These are phyloP conservation scores for Noccaea caerulescens DNA, from an alignment of 345 rosid species.

Conservation along the genomic window DNA sequence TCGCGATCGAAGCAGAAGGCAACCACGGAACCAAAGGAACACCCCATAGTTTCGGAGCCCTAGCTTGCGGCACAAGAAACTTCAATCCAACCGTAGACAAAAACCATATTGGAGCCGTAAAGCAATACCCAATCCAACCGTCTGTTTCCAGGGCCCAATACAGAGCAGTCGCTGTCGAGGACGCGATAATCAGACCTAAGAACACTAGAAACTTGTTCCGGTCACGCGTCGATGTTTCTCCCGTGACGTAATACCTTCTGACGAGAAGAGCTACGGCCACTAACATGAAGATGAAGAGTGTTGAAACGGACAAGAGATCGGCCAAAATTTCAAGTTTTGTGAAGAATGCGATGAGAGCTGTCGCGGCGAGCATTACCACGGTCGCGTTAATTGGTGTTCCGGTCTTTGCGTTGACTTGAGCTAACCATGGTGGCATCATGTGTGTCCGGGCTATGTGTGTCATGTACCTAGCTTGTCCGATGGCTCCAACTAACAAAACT, in stretches of 20 bases:
- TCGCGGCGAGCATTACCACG: conserved; percentile 58
- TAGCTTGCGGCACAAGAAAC: conserved; percentile 66
- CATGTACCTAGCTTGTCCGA: conserved; percentile 83
- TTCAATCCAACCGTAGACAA: conserved; percentile 50
- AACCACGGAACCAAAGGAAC: conserved; percentile 89
- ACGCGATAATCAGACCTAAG: conserved; percentile 52
- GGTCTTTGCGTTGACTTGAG: conserved; percentile 60
- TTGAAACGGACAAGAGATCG: conserved; percentile 69
- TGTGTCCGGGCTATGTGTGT: conserved; percentile 92
- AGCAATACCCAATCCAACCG: conserved; percentile 63
- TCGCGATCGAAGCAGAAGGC: conserved; percentile 72
- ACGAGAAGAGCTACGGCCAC: conserved; percentile 78
- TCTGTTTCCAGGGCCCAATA: conserved; percentile 56
- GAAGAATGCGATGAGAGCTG: conserved; percentile 71
- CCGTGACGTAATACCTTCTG: conserved; percentile 69
- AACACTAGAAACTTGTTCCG: conserved; percentile 53
- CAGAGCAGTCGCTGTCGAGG: conserved; percentile 52
- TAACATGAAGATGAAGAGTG: conserved; percentile 79
- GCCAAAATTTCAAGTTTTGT: conserved; percentile 63
- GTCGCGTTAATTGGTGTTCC: conserved; percentile 85
- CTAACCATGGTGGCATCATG: conserved; percentile 91
- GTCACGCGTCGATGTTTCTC: conserved; percentile 51
- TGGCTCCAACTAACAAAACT: conserved; percentile 66
- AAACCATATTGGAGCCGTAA: conserved; percentile 67
- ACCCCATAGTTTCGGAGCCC: conserved; percentile 78